Evolutionary conservation across 805 yeast species (phyloP).

Genomic region (Zygoascus biomembranicola): DNA sequence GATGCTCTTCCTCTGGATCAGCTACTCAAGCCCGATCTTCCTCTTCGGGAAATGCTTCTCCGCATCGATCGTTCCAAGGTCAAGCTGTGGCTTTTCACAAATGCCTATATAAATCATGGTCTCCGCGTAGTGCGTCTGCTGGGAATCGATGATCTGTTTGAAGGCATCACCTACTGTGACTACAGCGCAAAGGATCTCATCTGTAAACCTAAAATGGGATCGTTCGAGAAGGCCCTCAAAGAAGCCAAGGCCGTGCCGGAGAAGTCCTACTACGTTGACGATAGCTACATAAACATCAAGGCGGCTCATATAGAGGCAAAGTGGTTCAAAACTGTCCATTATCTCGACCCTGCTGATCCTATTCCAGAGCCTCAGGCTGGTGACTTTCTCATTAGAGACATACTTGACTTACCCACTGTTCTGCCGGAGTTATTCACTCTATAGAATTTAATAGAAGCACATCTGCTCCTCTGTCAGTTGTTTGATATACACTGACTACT

Average conservation of each 20-base stretch:
- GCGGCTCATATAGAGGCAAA: conserved; percentile 63
- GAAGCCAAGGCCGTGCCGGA: conserved; percentile 49
- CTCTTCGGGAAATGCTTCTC: conserved; percentile 26
- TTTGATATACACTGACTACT: too few species aligned
- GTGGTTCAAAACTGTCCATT: conserved; percentile 64
- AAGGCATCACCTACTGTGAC: conserved; percentile 90
- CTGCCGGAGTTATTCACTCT: conserved; percentile 42
- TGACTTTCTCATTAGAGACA: conserved; percentile 46
- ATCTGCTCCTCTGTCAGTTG: too few species aligned
- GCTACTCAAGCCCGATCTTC: conserved; percentile 51
- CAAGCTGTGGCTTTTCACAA: conserved; percentile 86
- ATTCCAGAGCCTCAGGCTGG: conserved; percentile 31
- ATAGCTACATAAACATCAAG: conserved; percentile 67
- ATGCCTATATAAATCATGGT: conserved; percentile 90
- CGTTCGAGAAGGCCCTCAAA: conserved; percentile 48
- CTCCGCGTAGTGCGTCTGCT: conserved; percentile 66
- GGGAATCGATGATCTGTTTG: conserved; percentile 89
- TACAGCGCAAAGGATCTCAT: conserved; percentile 53
- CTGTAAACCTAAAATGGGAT: conserved; percentile 81
- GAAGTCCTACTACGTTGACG: conserved; percentile 76
- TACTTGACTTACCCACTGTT: conserved; percentile 46
- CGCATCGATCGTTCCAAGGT: conserved; percentile 41
- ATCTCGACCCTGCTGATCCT: conserved; percentile 62
- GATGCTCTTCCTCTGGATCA: conserved; percentile 82
- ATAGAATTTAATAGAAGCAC: not conserved